Base-by-base conservation (phyloP, 2,329 filamentous ascomycete genomes). In the Xylaria sp. region DNA sequence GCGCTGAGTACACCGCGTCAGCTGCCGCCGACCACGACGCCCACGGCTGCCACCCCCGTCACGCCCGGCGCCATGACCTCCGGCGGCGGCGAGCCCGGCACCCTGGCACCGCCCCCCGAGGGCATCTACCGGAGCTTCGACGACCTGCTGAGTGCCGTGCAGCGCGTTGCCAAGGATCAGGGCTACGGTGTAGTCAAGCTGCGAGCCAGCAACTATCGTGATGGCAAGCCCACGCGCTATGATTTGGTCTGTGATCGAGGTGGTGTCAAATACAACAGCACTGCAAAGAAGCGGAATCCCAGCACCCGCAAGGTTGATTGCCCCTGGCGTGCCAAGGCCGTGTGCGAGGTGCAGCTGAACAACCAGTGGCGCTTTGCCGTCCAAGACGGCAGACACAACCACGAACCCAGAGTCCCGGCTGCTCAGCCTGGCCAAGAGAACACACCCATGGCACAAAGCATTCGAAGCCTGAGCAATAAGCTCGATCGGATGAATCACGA, bases 281-380 rank as follows among this genome's bases (percentile, higher is more conserved):
- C 88, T 1, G 88, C 88, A 8, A 89, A 89, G 83, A 90, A 89
- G 81, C 85, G 88, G 66, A 89, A 88, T 73, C 88, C 88, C 1
- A 89, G 86, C 63, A 90, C 88, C 52, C 87, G 88, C 76, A 90
- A 90, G 79, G 87, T 90, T 65, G 88, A 90, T 77, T 90, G 88
- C 66, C 88, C 88, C 12, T 90, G 88, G 81, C 86, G 87, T 62
- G 88, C 88, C 65, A 90, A 90, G 80, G 88, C 88, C 28, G 88
- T 90, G 25, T 90, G 88, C 71, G 88, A 90, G 75, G 88, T 90
- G 7, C 87, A 89, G 76, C 81, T 90, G 12, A 85, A 85, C 51
- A 88, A 89, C 70, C 87, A 89, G 78, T 90, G 88, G 88, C 86
- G 88, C n/a, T 90, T 90, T 71, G 86, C 85, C 8, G 84, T 90